Evolutionary conservation across 2,329 filamentous ascomycete species (phyloP).

Genomic region (Apiospora koreana): DNA sequence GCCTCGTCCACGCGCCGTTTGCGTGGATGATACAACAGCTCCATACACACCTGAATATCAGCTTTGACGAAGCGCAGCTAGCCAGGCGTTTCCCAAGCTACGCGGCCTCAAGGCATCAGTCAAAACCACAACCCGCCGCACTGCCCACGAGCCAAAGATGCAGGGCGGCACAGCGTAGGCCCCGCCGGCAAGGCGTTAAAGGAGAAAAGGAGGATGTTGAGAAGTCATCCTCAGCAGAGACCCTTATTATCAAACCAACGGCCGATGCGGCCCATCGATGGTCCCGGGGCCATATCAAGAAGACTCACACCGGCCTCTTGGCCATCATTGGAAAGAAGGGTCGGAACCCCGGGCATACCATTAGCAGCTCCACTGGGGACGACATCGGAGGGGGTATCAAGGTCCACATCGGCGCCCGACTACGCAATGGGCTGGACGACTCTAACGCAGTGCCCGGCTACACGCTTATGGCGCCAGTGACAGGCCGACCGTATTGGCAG

Average conservation of each 20-base stretch:
- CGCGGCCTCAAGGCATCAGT: too few relatives aligned
- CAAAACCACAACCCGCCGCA: too few relatives aligned
- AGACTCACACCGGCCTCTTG: not conserved
- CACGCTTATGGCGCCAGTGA: not conserved
- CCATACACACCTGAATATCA: not conserved
- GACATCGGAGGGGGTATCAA: too few relatives aligned
- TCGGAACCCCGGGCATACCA: not conserved
- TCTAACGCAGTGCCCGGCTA: not conserved
- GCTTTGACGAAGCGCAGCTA: not conserved
- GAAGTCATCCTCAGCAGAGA: too few relatives aligned
- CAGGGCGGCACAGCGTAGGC: too few relatives aligned
- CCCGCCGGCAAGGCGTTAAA: too few relatives aligned
- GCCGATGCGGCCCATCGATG: not conserved
- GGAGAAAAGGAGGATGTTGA: too few relatives aligned
- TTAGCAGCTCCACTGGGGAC: not conserved
- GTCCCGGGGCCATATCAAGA: not conserved
- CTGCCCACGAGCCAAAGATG: too few relatives aligned
- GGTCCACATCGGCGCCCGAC: not conserved
- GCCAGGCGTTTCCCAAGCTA: not conserved
- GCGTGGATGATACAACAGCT: not conserved
- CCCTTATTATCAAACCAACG: too few relatives aligned
- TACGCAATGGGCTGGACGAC: not conserved
- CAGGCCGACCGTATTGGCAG: not conserved
- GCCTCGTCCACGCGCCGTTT: not conserved
- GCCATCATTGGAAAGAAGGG: not conserved